Evolutionary conservation across 1,284 basidiomycete species (phyloP), one percentile per base, ranked within the genome.

Genomic region (Leccinum insolens): DNA sequence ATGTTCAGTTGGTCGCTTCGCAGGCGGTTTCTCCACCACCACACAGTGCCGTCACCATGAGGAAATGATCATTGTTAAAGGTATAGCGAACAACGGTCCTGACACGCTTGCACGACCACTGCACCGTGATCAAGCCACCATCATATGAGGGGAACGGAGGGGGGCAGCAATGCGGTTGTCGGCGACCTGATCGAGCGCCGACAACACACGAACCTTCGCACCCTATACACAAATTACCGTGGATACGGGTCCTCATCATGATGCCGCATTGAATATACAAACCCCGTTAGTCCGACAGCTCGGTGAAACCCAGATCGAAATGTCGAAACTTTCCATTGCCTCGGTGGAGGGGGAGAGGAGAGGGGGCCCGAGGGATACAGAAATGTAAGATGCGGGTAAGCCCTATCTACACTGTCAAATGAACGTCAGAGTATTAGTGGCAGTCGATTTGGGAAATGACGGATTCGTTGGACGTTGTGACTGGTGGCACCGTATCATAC

Each of bases 231-330:
- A 46, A n/a, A 62, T 49, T 59, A 31, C 58, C 58, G 58, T 57
- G 55, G 55, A 57, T 25, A 57, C 52, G 22, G 22, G 52, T 55
- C 52, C 22, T 55, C 22, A 25, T 5, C 14, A 22, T 25, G 52
- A 55, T 55, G 52, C 14, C 55, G 22, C 22, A 57, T 57, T 14
- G 4, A 41, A 57, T 57, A 57, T 57, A 57, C 2, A 57, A 57
- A 57, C 55, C 60, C 31, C 60, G 22, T 41, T 61, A 9, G 61
- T 49, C 41, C 34, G 59, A 34, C 59, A 22, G 20, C 58, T 25
- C 44, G 62, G 62, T 49, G 28, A 63, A 63, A 55, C 61, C 37
- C 41, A 61, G 61, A 9, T 61, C 20, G 22, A 61, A 25, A 60
- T 60, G 31, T 31, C 59, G 31, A 60, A 44, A 60, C 58, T 20